Base-by-base conservation (phyloP, 1,284 basidiomycete genomes). In the Leccinum glutinopallens region DNA sequence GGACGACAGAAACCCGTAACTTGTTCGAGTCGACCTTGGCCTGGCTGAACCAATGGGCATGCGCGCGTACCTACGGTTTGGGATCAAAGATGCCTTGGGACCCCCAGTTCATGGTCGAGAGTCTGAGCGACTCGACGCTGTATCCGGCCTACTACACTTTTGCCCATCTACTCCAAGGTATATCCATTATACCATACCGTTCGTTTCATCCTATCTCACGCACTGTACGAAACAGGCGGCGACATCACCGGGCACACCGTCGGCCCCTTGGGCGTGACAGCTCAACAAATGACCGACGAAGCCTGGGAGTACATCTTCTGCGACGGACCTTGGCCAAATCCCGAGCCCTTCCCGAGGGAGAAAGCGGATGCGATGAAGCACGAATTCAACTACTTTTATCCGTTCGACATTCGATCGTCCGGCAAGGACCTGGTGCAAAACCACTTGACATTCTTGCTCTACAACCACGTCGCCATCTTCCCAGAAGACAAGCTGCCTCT, bases 91-190 rank as follows among this genome's bases (percentile, higher is more conserved):
- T 99, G 66, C 97, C 97, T 2, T 99, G 97, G 96, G 97, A 99
- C 76, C 92, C 90, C 15, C 89, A 94, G 63, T 98, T 97, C 86
- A 84, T 99, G 72, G 96, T 99, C 60, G 97, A 99, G 80, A 96
- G 93, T 72, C 80, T 99, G 75, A 96, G 93, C 70, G 97, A 99
- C 79, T 98, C 97, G 12, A 99, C 97, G 33, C 92, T 99, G 77
- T 99, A 99, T 82, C 98, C 98, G 96, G 87, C 92, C 39, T 99
- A 98, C 81, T 99, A 99, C 81, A 98, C 97, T 6, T 87, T 99
- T 65, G 88, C 96, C 7, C 90, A 97, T 77, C 80, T 96, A 39
- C 81, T 98, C 65, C 96, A 98, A 72, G 87, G 93, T 91, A 70
- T 33, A 86, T 10, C 13, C 5, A n/a, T 25, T 33, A 25, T 10